phyloP scores from a whole-genome alignment of 306 rosid species.

The Castanopsis chinensis region DNA sequence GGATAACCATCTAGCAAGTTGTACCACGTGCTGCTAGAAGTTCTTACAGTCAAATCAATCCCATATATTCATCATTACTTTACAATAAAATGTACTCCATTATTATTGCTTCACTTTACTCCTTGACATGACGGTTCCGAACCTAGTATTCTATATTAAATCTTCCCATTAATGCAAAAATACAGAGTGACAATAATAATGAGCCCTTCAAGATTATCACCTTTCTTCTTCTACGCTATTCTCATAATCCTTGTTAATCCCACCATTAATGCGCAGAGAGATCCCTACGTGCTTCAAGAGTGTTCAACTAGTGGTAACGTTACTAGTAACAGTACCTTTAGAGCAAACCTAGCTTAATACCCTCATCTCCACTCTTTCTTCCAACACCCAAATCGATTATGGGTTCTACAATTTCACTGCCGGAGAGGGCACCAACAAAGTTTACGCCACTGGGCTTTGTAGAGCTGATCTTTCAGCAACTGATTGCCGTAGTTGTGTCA shows the following conservation, averaged over 20 bases:
- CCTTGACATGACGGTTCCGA: too few species aligned
- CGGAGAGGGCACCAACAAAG: conserved; percentile 31
- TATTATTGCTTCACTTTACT: too few species aligned
- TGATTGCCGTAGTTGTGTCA: conserved; percentile 42
- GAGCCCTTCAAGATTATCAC: conserved; percentile 13
- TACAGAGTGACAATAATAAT: background rate
- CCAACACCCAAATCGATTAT: background rate
- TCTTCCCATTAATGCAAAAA: background rate
- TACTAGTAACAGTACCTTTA: conserved; percentile 41
- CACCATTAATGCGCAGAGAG: conserved; percentile 14
- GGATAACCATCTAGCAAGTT: too few species aligned
- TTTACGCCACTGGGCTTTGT: conserved; percentile 41
- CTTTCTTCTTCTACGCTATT: conserved; percentile 2
- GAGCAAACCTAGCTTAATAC: conserved; percentile 18
- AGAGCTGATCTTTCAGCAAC: conserved; percentile 41
- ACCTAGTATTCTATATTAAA: too few species aligned
- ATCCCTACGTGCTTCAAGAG: background rate
- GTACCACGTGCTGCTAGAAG: too few species aligned
- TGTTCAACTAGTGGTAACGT: conserved; percentile 32
- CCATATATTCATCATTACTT: too few species aligned
- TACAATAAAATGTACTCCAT: too few species aligned
- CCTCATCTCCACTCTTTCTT: conserved; percentile 27
- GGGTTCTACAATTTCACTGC: conserved; percentile 17
- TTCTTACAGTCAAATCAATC: too few species aligned
- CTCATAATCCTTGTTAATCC: conserved; percentile 3